phyloP scores from a whole-genome alignment of 768 basidiomycete genomes.

The Kwoniella heveanensis region DNA sequence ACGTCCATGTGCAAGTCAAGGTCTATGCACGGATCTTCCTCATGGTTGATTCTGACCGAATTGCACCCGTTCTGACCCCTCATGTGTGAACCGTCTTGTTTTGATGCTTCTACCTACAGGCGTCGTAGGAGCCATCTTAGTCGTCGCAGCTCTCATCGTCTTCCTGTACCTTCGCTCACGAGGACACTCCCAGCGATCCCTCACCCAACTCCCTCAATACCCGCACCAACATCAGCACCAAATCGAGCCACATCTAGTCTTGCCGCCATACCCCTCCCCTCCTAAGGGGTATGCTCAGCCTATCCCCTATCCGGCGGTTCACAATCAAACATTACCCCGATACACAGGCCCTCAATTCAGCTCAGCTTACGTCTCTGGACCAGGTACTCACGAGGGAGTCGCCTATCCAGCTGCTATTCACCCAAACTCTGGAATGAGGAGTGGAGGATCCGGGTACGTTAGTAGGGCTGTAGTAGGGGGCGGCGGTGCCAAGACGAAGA shows the following conservation, averaged over 20 bases:
- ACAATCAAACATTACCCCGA: slow-evolving; percentile 11
- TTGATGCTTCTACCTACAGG: slow-evolving; percentile 6
- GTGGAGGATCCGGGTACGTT: not conserved
- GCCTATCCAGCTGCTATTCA: slow-evolving; percentile 9
- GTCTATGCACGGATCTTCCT: too few relatives aligned
- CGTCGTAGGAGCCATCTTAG: slow-evolving; percentile 11
- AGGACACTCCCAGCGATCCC: not conserved
- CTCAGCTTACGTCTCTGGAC: not conserved
- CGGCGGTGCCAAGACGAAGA: not conserved
- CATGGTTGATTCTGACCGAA: too few relatives aligned
- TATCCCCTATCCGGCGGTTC: not conserved
- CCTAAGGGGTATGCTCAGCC: slow-evolving; percentile 5
- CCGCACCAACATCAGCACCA: not conserved
- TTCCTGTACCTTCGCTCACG: not conserved
- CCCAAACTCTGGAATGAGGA: not conserved
- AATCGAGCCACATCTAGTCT: not conserved
- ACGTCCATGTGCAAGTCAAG: too few relatives aligned
- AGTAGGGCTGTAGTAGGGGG: not conserved
- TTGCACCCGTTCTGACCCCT: too few relatives aligned
- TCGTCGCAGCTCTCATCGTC: not conserved
- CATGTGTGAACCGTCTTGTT: too few relatives aligned
- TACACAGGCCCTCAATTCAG: slow-evolving; percentile 9
- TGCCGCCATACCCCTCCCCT: not conserved
- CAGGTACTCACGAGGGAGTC: not conserved
- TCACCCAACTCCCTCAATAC: not conserved